A percentile compares a stretch with the other conserved stretches of the same genome.
These are phyloP conservation scores for Lasiodiplodia citricola DNA, from an alignment of 2,329 filamentous ascomycete genomes.

Conservation along the genomic window DNA sequence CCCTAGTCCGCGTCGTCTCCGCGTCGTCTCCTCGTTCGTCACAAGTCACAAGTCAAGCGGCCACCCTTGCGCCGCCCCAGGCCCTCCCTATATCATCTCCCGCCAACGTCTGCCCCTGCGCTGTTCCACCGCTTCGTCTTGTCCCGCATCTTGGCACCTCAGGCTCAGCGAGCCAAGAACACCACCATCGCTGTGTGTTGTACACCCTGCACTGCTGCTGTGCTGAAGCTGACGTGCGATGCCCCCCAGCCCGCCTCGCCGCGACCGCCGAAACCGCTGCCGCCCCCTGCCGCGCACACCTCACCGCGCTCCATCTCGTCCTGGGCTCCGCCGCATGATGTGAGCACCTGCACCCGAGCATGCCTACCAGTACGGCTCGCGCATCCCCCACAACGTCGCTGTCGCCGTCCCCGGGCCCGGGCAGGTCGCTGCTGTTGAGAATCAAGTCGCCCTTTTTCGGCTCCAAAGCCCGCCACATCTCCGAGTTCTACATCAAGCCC, in stretches of 20 bases:
- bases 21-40: constrained; percentile 4
- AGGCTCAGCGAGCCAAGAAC: constrained; percentile 21
- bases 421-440: constrained; percentile 55
- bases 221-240: constrained; percentile 21
- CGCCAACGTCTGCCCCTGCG: constrained; percentile 15
- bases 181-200: constrained; percentile 5
- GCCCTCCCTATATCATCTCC: constrained; percentile 18
- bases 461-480: constrained; percentile 66
- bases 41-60: constrained; percentile 10
- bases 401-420: constrained; percentile 19
- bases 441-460: constrained; percentile 60
- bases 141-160: constrained; percentile 23
- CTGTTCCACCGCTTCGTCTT: constrained; percentile 26
- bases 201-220: background rate
- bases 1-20: constrained; percentile 5
- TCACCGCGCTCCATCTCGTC: background rate
- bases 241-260: background rate
- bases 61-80: constrained; percentile 22
- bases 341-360: constrained; percentile 26
- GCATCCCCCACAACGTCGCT: constrained; percentile 19
- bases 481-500: constrained; percentile 79
- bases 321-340: constrained; percentile 26
- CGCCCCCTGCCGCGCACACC: background rate
- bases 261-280: constrained; percentile 12
- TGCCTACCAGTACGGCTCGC: constrained; percentile 28